Conservation (phyloP, 352 stramenopile genomes). For the Phytopythium oedochilum region DNA sequence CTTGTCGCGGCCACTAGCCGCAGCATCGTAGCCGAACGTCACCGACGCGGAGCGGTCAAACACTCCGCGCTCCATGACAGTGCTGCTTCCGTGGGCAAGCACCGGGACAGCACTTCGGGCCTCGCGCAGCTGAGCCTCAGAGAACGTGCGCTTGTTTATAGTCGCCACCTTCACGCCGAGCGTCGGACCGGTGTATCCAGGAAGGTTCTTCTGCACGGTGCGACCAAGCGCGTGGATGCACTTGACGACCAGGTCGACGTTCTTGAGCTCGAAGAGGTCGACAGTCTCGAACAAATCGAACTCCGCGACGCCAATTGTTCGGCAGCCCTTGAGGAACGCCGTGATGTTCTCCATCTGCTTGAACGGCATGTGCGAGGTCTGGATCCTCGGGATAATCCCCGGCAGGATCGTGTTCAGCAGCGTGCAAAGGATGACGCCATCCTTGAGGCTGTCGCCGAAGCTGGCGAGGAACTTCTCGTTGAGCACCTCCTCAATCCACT, state of each 20-base stretch:
- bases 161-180: constrained; percentile 76
- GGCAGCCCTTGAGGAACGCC: constrained; percentile 75
- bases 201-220: constrained; percentile 68
- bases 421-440: constrained; percentile 75
- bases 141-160: constrained; percentile 60
- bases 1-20: constrained; percentile 20
- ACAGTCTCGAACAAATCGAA: constrained; percentile 91
- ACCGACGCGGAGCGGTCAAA: constrained; percentile 69
- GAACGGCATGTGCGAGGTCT: constrained; percentile 74
- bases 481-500: constrained; percentile 76
- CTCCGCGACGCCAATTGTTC: constrained; percentile 77
- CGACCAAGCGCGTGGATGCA: constrained; percentile 82
- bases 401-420: constrained; percentile 77
- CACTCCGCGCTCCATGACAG: constrained; percentile 55
- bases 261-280: constrained; percentile 87
- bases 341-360: constrained; percentile 92
- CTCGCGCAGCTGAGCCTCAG: constrained; percentile 58
- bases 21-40: constrained; percentile 59
- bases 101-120: constrained; percentile 51
- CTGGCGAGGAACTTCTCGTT: constrained; percentile 59
- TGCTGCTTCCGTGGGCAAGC: constrained; percentile 45
- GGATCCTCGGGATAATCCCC: constrained; percentile 44
- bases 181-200: constrained; percentile 57
- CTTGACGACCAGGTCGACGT: constrained; percentile 77
- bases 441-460: constrained; percentile 74